Evolutionary conservation across 306 rosid species (phyloP).

Genomic region (Mucuna pruriens): DNA sequence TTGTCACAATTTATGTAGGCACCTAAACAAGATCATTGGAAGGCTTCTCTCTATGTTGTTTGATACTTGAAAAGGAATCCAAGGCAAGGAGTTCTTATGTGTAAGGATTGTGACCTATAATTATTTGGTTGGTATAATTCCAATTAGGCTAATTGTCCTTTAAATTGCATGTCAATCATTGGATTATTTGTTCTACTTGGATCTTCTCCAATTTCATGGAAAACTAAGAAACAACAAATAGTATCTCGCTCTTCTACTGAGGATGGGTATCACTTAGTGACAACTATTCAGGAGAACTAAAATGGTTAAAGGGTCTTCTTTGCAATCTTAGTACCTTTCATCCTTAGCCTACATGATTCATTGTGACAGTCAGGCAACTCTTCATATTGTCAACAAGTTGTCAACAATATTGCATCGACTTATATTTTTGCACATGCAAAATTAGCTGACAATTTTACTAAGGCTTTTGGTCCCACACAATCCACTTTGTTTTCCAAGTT

Average conservation of each 20-base stretch:
- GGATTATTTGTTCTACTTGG: too few species aligned
- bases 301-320: not conserved
- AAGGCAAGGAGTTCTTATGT: not conserved
- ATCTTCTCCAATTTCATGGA: not conserved
- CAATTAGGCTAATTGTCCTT: not conserved
- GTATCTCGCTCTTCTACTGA: not conserved
- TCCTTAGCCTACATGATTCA: too few species aligned
- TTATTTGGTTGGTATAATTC: not conserved
- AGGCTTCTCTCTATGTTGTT: not conserved
- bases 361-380: not conserved
- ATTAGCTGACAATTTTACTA: too few species aligned
- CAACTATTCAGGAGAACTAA: not conserved
- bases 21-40: too few species aligned
- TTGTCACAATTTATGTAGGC: too few species aligned
- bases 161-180: too few species aligned
- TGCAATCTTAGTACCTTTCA: too few species aligned
- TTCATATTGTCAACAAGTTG: too few species aligned
- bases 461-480: too few species aligned
- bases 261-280: not conserved
- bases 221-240: not conserved
- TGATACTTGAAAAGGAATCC: not conserved
- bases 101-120: not conserved
- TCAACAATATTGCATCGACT: too few species aligned
- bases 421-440: too few species aligned
- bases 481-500: too few species aligned